Conservation (phyloP, 176 grass and related monocot species). For the Ensete ventricosum region DNA sequence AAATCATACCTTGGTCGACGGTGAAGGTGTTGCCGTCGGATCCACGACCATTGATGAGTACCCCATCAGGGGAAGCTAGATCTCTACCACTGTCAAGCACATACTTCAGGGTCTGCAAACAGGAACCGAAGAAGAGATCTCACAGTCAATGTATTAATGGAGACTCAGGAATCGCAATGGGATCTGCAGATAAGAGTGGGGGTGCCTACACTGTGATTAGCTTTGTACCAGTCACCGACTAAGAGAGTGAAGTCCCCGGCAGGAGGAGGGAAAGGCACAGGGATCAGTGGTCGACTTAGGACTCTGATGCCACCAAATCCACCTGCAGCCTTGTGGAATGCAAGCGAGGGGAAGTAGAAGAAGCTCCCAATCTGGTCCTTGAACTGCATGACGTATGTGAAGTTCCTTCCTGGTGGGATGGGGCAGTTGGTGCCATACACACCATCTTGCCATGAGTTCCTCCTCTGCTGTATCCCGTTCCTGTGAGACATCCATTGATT, state of each 20-base stretch:
- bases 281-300: constrained; percentile 2
- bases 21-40: not conserved
- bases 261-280: not conserved
- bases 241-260: not conserved
- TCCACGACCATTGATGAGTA: constrained; percentile 11
- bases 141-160: not conserved
- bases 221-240: constrained; percentile 9
- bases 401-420: not conserved
- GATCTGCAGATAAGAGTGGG: not conserved
- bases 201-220: constrained; percentile 12
- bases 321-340: constrained; percentile 7
- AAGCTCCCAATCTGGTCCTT: constrained; percentile 17
- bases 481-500: not conserved
- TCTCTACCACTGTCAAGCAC: constrained; percentile 5
- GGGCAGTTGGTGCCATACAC: constrained; percentile 11
- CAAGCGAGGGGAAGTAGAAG: constrained; percentile 10
- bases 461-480: constrained; percentile 11
- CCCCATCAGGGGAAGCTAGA: constrained; percentile 4
- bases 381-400: constrained; percentile 13
- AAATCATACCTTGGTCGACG: constrained; percentile 9
- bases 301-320: constrained; percentile 10
- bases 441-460: constrained; percentile 15
- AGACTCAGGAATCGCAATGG: not conserved
- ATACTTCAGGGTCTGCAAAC: not conserved
- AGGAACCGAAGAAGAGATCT: not conserved